These are phyloP conservation scores for Candida albicans DNA, from an alignment of 1,139 yeast species.

Conservation along the genomic window DNA sequence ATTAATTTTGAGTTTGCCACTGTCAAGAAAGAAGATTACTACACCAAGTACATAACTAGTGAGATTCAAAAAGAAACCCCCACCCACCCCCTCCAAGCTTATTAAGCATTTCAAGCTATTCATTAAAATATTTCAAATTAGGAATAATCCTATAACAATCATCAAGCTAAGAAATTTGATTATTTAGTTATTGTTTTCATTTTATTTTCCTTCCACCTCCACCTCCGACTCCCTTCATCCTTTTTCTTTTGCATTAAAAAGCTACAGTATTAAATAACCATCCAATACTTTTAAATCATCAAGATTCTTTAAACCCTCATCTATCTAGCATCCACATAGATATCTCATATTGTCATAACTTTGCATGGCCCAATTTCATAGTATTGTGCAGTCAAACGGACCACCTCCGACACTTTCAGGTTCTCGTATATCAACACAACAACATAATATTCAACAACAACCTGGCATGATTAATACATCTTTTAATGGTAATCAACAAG, in stretches of 20 bases:
- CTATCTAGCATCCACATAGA: no score
- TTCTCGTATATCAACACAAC: conserved; percentile 2
- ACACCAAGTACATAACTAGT: neutral
- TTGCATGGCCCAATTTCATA: conserved; percentile 21
- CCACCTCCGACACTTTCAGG: conserved; percentile 8
- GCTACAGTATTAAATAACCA: no score
- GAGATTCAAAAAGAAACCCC: neutral
- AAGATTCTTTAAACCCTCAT: no score
- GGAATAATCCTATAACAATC: no score
- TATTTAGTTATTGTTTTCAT: no score
- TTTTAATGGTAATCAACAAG: conserved; percentile 5
- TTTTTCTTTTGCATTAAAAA: no score
- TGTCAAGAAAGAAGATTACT: neutral
- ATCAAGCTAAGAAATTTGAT: no score
- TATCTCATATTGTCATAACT: neutral
- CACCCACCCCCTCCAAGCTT: neutral
- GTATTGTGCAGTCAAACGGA: conserved; percentile 14
- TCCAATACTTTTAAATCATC: no score
- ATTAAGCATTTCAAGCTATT: no score
- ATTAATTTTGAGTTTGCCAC: neutral
- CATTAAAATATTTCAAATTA: no score
- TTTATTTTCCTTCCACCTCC: no score
- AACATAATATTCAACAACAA: conserved; percentile 7
- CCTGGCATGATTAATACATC: neutral
- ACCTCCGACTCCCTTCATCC: no score